Conservation (phyloP, 164 flowering plant species). For the Amborella trichopoda region DNA sequence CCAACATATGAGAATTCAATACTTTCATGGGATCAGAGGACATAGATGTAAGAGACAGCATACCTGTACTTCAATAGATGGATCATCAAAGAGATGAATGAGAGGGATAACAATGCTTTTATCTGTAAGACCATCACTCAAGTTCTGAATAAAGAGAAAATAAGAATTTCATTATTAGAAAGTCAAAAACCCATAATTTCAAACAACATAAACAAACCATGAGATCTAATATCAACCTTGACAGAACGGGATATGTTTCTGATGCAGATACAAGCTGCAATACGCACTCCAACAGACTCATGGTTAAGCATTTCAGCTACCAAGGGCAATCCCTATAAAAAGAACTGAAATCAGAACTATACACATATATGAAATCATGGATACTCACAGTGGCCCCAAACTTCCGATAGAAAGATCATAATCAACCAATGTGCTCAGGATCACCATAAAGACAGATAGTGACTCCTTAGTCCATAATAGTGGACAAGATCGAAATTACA, state of each 20-base stretch:
- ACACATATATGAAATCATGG: too few species aligned
- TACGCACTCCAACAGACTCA: constrained; percentile 59
- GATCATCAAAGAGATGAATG: constrained; percentile 54
- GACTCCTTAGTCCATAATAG: too few species aligned
- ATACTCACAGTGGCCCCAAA: too few species aligned
- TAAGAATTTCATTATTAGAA: neutral
- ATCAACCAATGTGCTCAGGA: too few species aligned
- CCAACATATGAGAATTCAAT: too few species aligned
- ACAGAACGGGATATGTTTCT: constrained; percentile 77
- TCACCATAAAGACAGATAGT: too few species aligned
- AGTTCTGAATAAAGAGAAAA: constrained; percentile 36
- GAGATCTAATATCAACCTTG: constrained; percentile 17
- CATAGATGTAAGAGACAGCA: neutral
- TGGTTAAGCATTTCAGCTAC: constrained; percentile 49
- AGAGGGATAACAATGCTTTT: constrained; percentile 45
- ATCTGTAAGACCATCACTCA: constrained; percentile 85
- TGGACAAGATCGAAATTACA: too few species aligned
- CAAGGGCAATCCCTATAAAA: constrained; percentile 47
- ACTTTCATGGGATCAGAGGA: too few species aligned
- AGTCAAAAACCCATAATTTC: neutral
- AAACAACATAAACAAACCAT: neutral
- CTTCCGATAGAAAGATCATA: too few species aligned
- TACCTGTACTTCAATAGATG: constrained; percentile 68
- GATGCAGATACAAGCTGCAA: constrained; percentile 80
- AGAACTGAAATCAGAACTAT: too few species aligned